Evolutionary conservation across 257 asterid genomes (phyloP), one percentile per base, ranked within the genome.

Genomic region (Fraxinus excelsior): DNA sequence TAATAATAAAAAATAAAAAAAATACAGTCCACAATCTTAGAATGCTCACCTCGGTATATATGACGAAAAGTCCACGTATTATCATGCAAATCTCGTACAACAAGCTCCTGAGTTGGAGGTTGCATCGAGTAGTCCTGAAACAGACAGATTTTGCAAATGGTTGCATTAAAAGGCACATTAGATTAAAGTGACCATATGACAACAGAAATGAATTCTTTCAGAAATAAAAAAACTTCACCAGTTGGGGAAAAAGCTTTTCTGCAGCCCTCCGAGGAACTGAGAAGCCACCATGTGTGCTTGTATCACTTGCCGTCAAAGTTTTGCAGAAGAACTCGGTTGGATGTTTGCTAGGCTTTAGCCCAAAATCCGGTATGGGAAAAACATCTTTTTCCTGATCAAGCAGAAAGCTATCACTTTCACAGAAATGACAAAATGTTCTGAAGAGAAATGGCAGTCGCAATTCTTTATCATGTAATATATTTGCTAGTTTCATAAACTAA

Each of bases 211-310:
- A 34, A 4, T 18, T 18, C 66, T 60, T 74, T 25, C 21, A 65
- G 74, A 44, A 34, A 31, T 40, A 35, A 70, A 81, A 68, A 42
- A 81, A 31, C 53, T 31, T 64, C 73, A 95, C 99, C 89, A 95
- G 76, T 70, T 83, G 96, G 3, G 98, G 99, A 29, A 95, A 95
- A 75, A 95, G 96, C 79, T 95, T 95, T 72, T 95, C 99, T 7
- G 99, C 99, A 71, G 99, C 97, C 77, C 98, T 85, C 21, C 98
- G 89, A 37, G 99, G 99, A 71, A 95, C 99, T 3, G 99, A 95
- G 82, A 95, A 95, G 40, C 99, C 99, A 34, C 99, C 99, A 37
- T 95, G 99, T 7, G 98, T 95, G 88, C 99, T 94, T 12, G 99
- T 94, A 80, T 94, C 98, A 77, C 98, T 94, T 37, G 97, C 97